These are phyloP conservation scores for Xylariaceae sp. DNA, from an alignment of 2,329 filamentous ascomycete species.

Conservation along the genomic window DNA sequence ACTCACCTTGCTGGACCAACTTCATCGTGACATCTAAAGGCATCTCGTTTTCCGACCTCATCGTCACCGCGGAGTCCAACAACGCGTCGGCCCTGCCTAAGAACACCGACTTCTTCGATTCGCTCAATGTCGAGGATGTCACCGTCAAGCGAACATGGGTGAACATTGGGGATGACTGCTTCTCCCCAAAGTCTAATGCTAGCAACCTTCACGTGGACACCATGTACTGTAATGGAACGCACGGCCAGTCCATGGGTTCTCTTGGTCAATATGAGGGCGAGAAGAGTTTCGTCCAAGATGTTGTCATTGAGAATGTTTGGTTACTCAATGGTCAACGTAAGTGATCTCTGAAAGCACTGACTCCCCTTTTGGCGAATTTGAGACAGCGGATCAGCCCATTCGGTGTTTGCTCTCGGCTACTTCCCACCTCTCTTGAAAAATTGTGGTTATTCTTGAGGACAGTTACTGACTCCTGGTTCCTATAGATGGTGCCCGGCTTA, in stretches of 20 bases:
- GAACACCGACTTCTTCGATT: slow-evolving; percentile 70
- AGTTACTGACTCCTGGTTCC: neutral
- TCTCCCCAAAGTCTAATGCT: slow-evolving; percentile 66
- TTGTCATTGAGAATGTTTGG: slow-evolving; percentile 65
- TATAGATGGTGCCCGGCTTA: slow-evolving; percentile 60
- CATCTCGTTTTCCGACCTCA: slow-evolving; percentile 59
- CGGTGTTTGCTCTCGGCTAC: too few relatives aligned
- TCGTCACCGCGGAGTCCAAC: slow-evolving; percentile 59
- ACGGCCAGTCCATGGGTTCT: slow-evolving; percentile 64
- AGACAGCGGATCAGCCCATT: too few relatives aligned
- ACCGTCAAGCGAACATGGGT: slow-evolving; percentile 58
- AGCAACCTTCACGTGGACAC: slow-evolving; percentile 64
- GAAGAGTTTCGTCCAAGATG: slow-evolving; percentile 62
- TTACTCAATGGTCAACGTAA: slow-evolving; percentile 54
- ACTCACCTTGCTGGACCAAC: slow-evolving; percentile 70
- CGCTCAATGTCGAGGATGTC: slow-evolving; percentile 61
- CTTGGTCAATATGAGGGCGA: slow-evolving; percentile 64
- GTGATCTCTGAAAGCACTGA: neutral
- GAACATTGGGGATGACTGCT: slow-evolving; percentile 66
- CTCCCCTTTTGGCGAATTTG: too few relatives aligned
- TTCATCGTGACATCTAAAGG: slow-evolving; percentile 65
- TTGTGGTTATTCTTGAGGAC: too few relatives aligned
- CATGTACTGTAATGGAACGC: slow-evolving; percentile 66
- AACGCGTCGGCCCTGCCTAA: slow-evolving; percentile 55
- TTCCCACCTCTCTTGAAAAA: too few relatives aligned